A percentile compares a stretch with the other conserved stretches of the same genome.
phyloP scores from a whole-genome alignment of 768 basidiomycete genomes.

The Termitomyces sp. region DNA sequence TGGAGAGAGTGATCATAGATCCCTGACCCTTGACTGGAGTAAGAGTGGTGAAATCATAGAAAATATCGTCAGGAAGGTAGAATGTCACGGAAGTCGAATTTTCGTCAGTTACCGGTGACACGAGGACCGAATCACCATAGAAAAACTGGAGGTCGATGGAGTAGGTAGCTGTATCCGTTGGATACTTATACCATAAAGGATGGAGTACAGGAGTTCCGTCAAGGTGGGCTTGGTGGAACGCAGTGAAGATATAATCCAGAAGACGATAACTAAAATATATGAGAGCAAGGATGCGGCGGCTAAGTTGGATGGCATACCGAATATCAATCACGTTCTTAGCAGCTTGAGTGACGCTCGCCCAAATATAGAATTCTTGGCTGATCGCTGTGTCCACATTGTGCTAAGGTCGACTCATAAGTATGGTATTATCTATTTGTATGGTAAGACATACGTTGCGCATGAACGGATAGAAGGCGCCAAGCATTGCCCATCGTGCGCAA shows the following conservation, averaged over 20 bases:
- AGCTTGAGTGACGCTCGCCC: conserved; percentile 50
- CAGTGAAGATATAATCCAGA: conserved; percentile 67
- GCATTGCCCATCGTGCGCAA: conserved; percentile 71
- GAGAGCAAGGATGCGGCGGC: background rate
- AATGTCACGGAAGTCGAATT: conserved; percentile 50
- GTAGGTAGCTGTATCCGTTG: conserved; percentile 53
- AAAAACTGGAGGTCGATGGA: conserved; percentile 64
- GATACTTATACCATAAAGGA: conserved; percentile 64
- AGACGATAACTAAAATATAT: conserved; percentile 48
- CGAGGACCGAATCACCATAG: conserved; percentile 60
- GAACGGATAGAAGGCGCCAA: conserved; percentile 77
- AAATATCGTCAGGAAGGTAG: conserved; percentile 59
- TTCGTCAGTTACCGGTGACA: conserved; percentile 62
- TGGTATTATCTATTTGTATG: background rate
- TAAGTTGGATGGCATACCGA: conserved; percentile 32
- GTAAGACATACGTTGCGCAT: conserved; percentile 57
- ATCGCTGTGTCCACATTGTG: conserved; percentile 48
- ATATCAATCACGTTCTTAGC: conserved; percentile 57
- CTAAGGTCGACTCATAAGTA: conserved; percentile 19
- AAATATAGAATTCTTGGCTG: conserved; percentile 66
- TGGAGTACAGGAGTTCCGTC: conserved; percentile 64
- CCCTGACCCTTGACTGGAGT: conserved; percentile 44
- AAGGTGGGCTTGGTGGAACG: conserved; percentile 50
- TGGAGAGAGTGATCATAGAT: conserved; percentile 32
- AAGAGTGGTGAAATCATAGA: conserved; percentile 58